phyloP scores from a whole-genome alignment of 1,284 basidiomycete species.

The Cutaneotrichosporon sp. region DNA sequence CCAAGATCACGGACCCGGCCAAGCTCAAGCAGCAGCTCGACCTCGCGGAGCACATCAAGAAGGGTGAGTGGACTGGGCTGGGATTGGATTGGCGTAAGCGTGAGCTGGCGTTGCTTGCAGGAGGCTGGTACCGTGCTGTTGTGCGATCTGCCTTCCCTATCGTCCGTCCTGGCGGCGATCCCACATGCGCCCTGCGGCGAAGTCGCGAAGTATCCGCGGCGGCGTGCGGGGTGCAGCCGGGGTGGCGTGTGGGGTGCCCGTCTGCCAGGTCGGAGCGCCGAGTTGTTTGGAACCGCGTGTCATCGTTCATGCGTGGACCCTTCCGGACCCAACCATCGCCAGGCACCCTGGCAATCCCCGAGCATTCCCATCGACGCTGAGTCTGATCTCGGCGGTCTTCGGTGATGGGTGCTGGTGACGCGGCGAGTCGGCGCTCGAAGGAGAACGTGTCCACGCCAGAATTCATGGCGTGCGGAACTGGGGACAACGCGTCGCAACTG shows the following conservation, averaged over 20 bases:
- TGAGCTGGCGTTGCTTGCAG: neutral
- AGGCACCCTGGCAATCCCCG: neutral
- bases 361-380: neutral
- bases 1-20: constrained; percentile 64
- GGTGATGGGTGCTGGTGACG: too few relatives aligned
- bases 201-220: neutral
- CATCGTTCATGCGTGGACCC: neutral
- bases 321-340: neutral
- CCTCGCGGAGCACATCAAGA: constrained; percentile 82
- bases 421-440: too few relatives aligned
- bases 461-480: too few relatives aligned
- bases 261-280: neutral
- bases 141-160: too few relatives aligned
- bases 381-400: too few relatives aligned
- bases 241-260: neutral
- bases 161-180: neutral
- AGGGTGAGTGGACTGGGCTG: constrained; percentile 59
- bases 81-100: neutral
- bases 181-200: neutral
- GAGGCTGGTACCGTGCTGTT: neutral
- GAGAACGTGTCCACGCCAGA: too few relatives aligned
- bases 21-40: constrained; percentile 76
- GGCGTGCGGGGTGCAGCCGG: neutral
- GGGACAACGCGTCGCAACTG: too few relatives aligned
- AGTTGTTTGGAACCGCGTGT: neutral